Base-by-base conservation (phyloP, 2,329 filamentous ascomycete genomes). In the Aspergillus japonicus region DNA sequence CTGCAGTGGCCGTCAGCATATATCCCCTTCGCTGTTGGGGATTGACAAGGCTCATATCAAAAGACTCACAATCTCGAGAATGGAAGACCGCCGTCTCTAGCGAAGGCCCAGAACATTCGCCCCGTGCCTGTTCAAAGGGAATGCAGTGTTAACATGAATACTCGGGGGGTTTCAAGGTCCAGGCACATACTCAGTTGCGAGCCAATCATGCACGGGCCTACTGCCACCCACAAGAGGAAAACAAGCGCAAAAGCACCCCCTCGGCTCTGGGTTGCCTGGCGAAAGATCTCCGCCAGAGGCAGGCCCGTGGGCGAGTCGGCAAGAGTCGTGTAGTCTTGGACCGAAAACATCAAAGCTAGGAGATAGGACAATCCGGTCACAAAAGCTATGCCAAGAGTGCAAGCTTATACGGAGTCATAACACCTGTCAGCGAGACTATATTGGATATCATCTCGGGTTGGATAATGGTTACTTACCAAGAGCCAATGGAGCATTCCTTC, bases 211-310 rank as follows among this genome's bases (percentile, higher is more conserved):
- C 72, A 74, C 11, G 72, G 72, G 0, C 72, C 72, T 0, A 74
- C 60, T 8, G 72, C 72, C 14, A 74, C 44, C 66, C 71, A 75
- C 5, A 75, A 62, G 55, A 75, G 69, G 56, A 84, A 74, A 0
- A 84, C 75, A 5, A 86, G 70, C 0, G 80, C 83, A 0, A 81
- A 80, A 0, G 83, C 81, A 0, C 83, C 84, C 0, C 79, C 79
- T 0, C 73, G 75, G 0, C 77, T 81, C 1, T 80, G 78, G 0
- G 83, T 85, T 1, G 81, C 82, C 66, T 87, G 84, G 16, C 69
- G 79, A 70, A 89, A 91, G 54, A 91, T 85, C 52, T 87, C 84
- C 7, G 86, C 84, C n/a, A 90, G 82, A 0, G 88, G 87, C 57
- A 86, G 87, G 1, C 82, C 72, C 3, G 71, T 75, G 4, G 60